Evolutionary conservation across 2,329 filamentous ascomycete species (phyloP).

Genomic region (Fusarium pininemorale): DNA sequence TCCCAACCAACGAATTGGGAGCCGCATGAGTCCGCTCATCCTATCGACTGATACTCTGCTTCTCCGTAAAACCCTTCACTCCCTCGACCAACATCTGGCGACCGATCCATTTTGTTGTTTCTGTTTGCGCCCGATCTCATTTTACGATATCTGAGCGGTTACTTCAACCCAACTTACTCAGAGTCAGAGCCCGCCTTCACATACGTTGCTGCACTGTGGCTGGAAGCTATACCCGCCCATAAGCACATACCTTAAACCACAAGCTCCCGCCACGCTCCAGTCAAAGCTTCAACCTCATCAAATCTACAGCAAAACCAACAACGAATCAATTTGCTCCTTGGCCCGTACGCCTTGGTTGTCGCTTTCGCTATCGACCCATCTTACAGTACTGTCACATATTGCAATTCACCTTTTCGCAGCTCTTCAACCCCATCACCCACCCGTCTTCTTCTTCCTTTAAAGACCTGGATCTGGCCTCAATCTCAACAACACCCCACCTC

Average conservation of each 20-base stretch:
- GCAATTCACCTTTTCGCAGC: conserved; percentile 14
- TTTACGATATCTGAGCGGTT: conserved; percentile 10
- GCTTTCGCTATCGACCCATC: conserved; percentile 24
- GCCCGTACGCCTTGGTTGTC: conserved; percentile 18
- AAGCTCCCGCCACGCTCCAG: conserved; percentile 25
- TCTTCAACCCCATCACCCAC: conserved; percentile 15
- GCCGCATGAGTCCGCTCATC: conserved; percentile 40
- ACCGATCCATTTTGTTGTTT: conserved; percentile 9
- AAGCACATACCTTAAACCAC: background rate
- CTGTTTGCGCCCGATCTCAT: conserved; percentile 18
- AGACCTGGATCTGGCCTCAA: conserved; percentile 31
- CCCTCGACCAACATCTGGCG: conserved; percentile 32
- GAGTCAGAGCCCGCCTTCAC: background rate
- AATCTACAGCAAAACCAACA: conserved; percentile 25
- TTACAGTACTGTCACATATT: conserved; percentile 18
- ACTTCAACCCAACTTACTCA: background rate
- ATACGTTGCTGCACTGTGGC: conserved; percentile 24
- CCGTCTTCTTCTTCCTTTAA: conserved; percentile 21
- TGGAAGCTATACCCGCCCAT: background rate
- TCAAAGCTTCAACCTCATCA: conserved; percentile 38
- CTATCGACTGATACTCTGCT: conserved; percentile 41
- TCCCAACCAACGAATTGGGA: conserved; percentile 42
- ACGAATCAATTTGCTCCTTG: conserved; percentile 21
- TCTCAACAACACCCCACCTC: conserved; percentile 40
- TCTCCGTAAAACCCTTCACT: conserved; percentile 42